Conservation (phyloP, 306 rosid species). For the Cucumis melo region DNA sequence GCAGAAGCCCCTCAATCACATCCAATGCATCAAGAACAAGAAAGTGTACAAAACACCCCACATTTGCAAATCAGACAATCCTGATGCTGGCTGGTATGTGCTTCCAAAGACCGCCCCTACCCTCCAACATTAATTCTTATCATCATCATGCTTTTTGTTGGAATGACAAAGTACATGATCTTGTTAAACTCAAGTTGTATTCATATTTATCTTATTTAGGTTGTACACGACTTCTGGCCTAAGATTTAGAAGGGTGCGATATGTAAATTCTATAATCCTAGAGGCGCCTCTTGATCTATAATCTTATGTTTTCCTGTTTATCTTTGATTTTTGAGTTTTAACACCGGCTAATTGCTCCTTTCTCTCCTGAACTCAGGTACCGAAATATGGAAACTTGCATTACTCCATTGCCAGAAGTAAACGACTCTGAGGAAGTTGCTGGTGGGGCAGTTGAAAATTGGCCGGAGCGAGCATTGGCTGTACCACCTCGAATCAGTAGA, state of each 20-base stretch:
- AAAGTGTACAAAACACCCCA: constrained; percentile 49
- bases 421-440: constrained; percentile 31
- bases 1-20: constrained; percentile 80
- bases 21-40: constrained; percentile 48
- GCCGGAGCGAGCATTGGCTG: constrained; percentile 70
- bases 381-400: constrained; percentile 69
- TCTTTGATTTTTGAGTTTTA: too few species aligned
- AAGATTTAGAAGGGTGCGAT: too few species aligned
- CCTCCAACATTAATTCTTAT: background rate
- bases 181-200: too few species aligned
- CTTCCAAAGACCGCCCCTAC: background rate
- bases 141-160: background rate
- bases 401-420: constrained; percentile 67
- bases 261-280: too few species aligned
- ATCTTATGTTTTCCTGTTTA: too few species aligned
- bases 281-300: too few species aligned
- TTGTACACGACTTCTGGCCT: too few species aligned
- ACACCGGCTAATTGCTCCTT: too few species aligned
- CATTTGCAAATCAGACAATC: constrained; percentile 64
- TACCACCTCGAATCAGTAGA: constrained; percentile 66
- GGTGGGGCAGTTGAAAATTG: constrained; percentile 81
- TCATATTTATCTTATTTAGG: too few species aligned
- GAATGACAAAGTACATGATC: too few species aligned
- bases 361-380: constrained; percentile 23
- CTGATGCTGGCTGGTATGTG: constrained; percentile 60